phyloP scores from a whole-genome alignment of 2,329 filamentous ascomycete species.

The Delphinella strobiligena region DNA sequence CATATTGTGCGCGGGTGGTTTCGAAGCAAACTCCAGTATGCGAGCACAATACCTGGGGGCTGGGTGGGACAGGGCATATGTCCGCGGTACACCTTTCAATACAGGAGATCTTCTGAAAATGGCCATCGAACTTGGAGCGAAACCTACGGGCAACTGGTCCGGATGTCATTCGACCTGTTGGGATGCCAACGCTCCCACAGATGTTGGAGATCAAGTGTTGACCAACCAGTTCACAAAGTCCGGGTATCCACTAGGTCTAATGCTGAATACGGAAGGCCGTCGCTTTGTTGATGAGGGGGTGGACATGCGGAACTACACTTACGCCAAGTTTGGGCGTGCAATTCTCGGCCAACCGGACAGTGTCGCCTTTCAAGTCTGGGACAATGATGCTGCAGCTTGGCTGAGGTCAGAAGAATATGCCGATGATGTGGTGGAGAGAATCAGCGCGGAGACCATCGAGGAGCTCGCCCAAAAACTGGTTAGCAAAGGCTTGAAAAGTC shows the following conservation, averaged over 20 bases:
- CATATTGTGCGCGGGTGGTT: slow-evolving; percentile 49
- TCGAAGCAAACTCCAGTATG: slow-evolving; percentile 49
- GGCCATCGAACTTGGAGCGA: slow-evolving; percentile 41
- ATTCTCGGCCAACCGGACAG: slow-evolving; percentile 48
- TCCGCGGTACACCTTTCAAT: slow-evolving; percentile 54
- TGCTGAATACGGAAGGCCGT: slow-evolving; percentile 47
- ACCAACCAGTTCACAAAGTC: slow-evolving; percentile 60
- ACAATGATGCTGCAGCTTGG: slow-evolving; percentile 39
- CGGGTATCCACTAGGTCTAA: slow-evolving; percentile 54
- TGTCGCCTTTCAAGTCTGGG: slow-evolving; percentile 54
- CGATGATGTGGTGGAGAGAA: slow-evolving; percentile 42
- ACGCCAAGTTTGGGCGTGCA: slow-evolving; percentile 51
- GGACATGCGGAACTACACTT: slow-evolving; percentile 55
- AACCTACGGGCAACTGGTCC: slow-evolving; percentile 42
- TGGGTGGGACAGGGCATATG: slow-evolving; percentile 50
- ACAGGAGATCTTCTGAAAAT: slow-evolving; percentile 46
- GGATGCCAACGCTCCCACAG: slow-evolving; percentile 48
- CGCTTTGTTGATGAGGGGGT: slow-evolving; percentile 56
- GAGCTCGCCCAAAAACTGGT: slow-evolving; percentile 43
- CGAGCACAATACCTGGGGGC: slow-evolving; percentile 44
- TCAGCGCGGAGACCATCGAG: slow-evolving; percentile 39
- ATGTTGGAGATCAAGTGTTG: slow-evolving; percentile 43
- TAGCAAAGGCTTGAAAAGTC: slow-evolving; percentile 35
- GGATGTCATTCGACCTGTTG: slow-evolving; percentile 55
- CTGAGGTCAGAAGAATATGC: slow-evolving; percentile 51